Percentiles rank a stretch among this genome's conserved stretches.
Conservation (phyloP, 2,329 filamentous ascomycete species). For the Cryphonectria parasitica region DNA sequence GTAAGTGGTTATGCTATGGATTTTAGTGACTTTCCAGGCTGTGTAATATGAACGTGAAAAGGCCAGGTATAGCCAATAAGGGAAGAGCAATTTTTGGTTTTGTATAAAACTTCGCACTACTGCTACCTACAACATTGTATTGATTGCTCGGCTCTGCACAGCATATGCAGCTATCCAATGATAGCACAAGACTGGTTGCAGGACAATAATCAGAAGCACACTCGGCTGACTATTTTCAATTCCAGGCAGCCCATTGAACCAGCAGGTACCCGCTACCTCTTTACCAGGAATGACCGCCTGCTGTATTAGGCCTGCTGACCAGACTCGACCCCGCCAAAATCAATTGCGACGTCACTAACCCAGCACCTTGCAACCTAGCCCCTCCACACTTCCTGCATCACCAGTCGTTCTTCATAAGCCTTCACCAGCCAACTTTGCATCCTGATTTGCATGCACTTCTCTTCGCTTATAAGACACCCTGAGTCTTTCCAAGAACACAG, state of each 20-base stretch:
- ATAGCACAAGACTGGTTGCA: neutral
- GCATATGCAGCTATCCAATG: neutral
- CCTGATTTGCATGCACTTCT: neutral
- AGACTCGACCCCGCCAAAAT: slow-evolving; percentile 15
- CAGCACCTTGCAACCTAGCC: neutral
- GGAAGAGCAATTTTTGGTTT: neutral
- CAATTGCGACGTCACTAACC: neutral
- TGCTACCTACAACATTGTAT: neutral
- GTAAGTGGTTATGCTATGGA: neutral
- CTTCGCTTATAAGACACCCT: neutral
- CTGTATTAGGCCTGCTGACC: slow-evolving; percentile 8
- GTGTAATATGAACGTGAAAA: neutral
- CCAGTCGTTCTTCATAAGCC: neutral
- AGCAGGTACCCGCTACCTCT: neutral
- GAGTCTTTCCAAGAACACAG: neutral
- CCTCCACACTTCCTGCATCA: neutral
- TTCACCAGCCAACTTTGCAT: neutral
- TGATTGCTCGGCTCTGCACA: neutral
- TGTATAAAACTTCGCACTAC: neutral
- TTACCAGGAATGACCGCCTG: slow-evolving; percentile 18
- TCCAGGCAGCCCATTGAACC: slow-evolving; percentile 8
- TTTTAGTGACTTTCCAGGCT: neutral
- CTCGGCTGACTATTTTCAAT: neutral
- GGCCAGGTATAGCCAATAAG: neutral
- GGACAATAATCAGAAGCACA: no score